phyloP scores from a whole-genome alignment of 768 basidiomycete species.

The Suillus discolor region DNA sequence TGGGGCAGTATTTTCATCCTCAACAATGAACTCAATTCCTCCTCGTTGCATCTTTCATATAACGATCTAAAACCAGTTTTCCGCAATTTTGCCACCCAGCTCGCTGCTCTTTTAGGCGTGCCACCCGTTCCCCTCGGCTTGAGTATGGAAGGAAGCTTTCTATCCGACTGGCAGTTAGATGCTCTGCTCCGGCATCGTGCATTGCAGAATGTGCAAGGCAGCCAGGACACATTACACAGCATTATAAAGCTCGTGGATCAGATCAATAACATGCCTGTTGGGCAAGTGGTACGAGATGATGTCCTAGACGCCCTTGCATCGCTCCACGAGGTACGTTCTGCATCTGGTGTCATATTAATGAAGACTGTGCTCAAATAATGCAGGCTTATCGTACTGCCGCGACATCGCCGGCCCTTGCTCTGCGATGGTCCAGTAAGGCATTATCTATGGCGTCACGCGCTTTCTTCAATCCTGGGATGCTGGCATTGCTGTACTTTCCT shows the following conservation, averaged over 20 bases:
- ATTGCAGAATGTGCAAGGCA: constrained; percentile 65
- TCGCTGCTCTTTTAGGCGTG: constrained; percentile 81
- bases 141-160: constrained; percentile 25
- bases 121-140: constrained; percentile 59
- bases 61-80: constrained; percentile 56
- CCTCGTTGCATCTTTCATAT: constrained; percentile 34
- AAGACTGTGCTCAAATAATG: constrained; percentile 15
- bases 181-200: constrained; percentile 71
- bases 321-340: constrained; percentile 64
- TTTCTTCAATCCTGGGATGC: constrained; percentile 97
- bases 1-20: constrained; percentile 88
- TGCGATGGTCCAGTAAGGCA: constrained; percentile 64
- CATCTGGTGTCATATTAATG: constrained; percentile 7
- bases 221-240: constrained; percentile 75
- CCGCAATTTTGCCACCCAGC: constrained; percentile 66
- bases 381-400: constrained; percentile 23
- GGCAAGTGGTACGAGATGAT: constrained; percentile 71
- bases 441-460: constrained; percentile 74
- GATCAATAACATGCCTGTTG: constrained; percentile 93
- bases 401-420: constrained; percentile 35
- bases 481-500: constrained; percentile 95
- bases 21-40: constrained; percentile 49
- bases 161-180: constrained; percentile 83
- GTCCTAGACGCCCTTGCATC: constrained; percentile 70
- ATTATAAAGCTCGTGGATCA: constrained; percentile 84